phyloP scores from a whole-genome alignment of 495 filamentous ascomycete genomes.

The Xylaria grammica region DNA sequence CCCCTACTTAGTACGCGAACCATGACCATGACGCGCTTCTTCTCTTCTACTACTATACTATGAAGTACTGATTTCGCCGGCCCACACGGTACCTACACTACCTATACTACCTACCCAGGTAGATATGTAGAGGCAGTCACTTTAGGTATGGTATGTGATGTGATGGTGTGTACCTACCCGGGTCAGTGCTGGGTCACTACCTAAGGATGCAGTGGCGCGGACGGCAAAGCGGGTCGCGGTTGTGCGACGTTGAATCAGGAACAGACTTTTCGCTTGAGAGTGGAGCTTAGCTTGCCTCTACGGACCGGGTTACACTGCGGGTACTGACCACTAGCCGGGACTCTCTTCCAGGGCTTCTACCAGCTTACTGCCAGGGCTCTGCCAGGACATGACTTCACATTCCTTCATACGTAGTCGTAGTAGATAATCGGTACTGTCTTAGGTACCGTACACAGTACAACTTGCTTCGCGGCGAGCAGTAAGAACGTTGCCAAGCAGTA shows the following conservation, averaged over 20 bases:
- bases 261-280: neutral
- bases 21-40: constrained; percentile 16
- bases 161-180: too few relatives aligned
- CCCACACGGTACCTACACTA: constrained; percentile 5
- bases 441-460: neutral
- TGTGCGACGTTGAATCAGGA: constrained; percentile 13
- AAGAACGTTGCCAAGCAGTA: too few relatives aligned
- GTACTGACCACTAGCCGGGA: too few relatives aligned
- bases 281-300: neutral
- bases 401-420: neutral
- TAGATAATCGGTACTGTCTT: neutral
- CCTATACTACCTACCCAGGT: neutral
- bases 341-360: too few relatives aligned
- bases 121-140: neutral
- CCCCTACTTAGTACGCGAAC: neutral
- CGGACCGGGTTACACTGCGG: too few relatives aligned
- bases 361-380: too few relatives aligned
- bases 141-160: too few relatives aligned
- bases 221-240: neutral
- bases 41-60: too few relatives aligned
- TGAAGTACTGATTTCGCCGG: neutral
- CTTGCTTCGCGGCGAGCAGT: neutral
- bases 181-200: too few relatives aligned
- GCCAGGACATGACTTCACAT: neutral
- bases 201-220: too few relatives aligned